A percentile compares a stretch with the other conserved stretches of the same genome.
These are phyloP conservation scores for Blastobotrys persicus DNA, from an alignment of 1,139 yeast genomes.

Conservation along the genomic window DNA sequence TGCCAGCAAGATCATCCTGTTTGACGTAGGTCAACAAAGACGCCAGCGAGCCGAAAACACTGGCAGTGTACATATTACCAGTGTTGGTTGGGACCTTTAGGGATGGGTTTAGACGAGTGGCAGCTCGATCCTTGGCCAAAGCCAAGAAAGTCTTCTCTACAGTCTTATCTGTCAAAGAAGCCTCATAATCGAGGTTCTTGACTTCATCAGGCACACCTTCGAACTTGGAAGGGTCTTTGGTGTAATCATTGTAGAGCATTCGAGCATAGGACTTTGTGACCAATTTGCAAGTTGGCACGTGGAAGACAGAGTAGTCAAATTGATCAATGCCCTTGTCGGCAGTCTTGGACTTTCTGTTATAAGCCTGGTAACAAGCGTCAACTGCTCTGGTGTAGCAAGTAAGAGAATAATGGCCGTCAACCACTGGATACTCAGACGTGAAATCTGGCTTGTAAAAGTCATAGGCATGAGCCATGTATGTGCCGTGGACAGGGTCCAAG, in stretches of 20 bases:
- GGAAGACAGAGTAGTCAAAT: slow-evolving; percentile 96
- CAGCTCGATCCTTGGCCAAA: slow-evolving; percentile 68
- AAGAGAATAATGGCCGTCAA: slow-evolving; percentile 95
- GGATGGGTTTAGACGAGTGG: slow-evolving; percentile 74
- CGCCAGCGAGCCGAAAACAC: slow-evolving; percentile 83
- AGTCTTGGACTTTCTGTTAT: slow-evolving; percentile 75
- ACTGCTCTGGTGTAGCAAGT: slow-evolving; percentile 92
- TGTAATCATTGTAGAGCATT: slow-evolving; percentile 83
- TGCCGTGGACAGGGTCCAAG: slow-evolving; percentile 83
- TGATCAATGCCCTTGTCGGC: slow-evolving; percentile 49
- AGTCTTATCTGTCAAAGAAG: slow-evolving; percentile 72
- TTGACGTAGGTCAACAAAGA: slow-evolving; percentile 78
- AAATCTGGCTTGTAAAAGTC: slow-evolving; percentile 98
- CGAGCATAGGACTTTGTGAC: slow-evolving; percentile 93
- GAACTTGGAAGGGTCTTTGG: slow-evolving; percentile 53
- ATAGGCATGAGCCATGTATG: slow-evolving; percentile 93
- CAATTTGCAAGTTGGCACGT: slow-evolving; percentile 96
- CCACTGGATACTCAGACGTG: slow-evolving; percentile 94
- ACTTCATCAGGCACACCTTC: slow-evolving; percentile 63
- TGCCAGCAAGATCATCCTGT: slow-evolving; percentile 67
- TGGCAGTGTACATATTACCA: slow-evolving; percentile 98
- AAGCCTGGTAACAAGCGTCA: slow-evolving; percentile 79
- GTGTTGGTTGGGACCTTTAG: slow-evolving; percentile 90
- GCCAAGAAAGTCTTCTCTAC: slow-evolving; percentile 84
- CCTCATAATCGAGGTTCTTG: slow-evolving; percentile 66